phyloP scores from a whole-genome alignment of 495 filamentous ascomycete species.

The Penicillium egyptiacum region DNA sequence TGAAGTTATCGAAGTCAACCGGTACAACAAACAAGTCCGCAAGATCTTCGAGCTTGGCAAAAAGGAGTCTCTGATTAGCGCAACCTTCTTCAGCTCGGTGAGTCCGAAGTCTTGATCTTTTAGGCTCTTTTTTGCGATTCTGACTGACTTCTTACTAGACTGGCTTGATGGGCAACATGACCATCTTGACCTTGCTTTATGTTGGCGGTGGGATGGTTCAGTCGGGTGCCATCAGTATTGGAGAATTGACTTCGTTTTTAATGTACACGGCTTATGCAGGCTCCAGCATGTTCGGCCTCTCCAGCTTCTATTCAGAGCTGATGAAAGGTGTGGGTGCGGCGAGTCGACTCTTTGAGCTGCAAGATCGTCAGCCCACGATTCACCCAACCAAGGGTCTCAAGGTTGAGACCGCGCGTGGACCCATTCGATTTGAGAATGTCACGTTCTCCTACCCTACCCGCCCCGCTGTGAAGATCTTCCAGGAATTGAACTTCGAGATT shows the following conservation, averaged over 20 bases:
- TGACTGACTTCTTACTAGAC: conserved; percentile 50
- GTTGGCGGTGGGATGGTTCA: conserved; percentile 88
- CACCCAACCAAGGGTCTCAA: conserved; percentile 74
- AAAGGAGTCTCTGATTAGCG: conserved; percentile 80
- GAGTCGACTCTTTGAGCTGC: conserved; percentile 89
- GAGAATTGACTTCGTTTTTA: conserved; percentile 93
- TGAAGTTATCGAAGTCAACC: conserved; percentile 81
- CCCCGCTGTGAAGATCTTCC: conserved; percentile 88
- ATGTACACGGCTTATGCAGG: conserved; percentile 98
- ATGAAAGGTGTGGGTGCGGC: conserved; percentile 99
- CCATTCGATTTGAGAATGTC: conserved; percentile 82
- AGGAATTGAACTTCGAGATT: conserved; percentile 83
- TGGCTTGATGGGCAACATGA: conserved; percentile 91
- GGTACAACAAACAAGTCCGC: conserved; percentile 88
- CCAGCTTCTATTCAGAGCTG: conserved; percentile 94
- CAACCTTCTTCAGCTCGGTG: conserved; percentile 82
- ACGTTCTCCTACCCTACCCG: conserved; percentile 88
- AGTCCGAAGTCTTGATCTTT: conserved; percentile 21
- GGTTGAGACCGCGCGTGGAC: conserved; percentile 78
- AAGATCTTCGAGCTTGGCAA: conserved; percentile 89
- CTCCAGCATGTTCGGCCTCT: conserved; percentile 85
- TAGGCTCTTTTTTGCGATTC: background rate
- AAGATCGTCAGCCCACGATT: conserved; percentile 87
- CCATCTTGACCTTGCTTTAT: conserved; percentile 87
- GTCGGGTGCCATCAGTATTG: conserved; percentile 79